Base-by-base conservation (phyloP, 2,329 filamentous ascomycete species). In the Chrysosporium queenslandicum region DNA sequence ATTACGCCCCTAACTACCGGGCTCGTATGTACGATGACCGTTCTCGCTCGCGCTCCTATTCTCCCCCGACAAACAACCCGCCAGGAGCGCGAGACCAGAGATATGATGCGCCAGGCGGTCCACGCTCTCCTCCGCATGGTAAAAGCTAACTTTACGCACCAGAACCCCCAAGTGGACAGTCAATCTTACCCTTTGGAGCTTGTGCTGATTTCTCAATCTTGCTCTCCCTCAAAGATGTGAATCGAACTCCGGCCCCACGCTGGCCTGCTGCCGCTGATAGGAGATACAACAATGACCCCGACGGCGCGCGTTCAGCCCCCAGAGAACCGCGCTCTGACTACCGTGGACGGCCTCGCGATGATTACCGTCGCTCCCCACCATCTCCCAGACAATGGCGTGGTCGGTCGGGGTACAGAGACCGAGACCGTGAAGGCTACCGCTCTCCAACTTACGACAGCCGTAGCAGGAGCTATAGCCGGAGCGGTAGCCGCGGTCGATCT, bases 381-480 rank as follows among this genome's bases (percentile, higher is more conserved):
- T 70, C 71, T 0, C 66, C 65, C 25, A 64, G 69, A 6, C 65
- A 63, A 7, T 64, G 65, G 36, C 64, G 66, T 27, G 66, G 64
- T 6, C 64, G 71, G 53, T 59, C 64, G 2, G 55, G 60, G 3
- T 74, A 74, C 51, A 61, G 63, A 56, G 71, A 74, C 58, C 67
- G 71, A 40, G 73, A 75, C 52, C 70, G 67, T n/a, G 72, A 75
- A 55, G 67, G 65, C 7, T 74, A 75, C 58, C 66, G 64, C 30
- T 73, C 70, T n/a, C 66, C 68, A 1, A 60, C 58, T 41, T 67
- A 71, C 37, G 53, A 54, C 34, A 70, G 64, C 42, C 63, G 61
- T 12, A 67, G 66, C 39, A 56, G 64, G 52, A 69, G 68, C 54
- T 61, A 61, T 56, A 66, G 64, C 54, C 62, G 59, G 39, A 60